Conservation (phyloP, 192 early-diverging fungal species). For the Coemansia sp. region DNA sequence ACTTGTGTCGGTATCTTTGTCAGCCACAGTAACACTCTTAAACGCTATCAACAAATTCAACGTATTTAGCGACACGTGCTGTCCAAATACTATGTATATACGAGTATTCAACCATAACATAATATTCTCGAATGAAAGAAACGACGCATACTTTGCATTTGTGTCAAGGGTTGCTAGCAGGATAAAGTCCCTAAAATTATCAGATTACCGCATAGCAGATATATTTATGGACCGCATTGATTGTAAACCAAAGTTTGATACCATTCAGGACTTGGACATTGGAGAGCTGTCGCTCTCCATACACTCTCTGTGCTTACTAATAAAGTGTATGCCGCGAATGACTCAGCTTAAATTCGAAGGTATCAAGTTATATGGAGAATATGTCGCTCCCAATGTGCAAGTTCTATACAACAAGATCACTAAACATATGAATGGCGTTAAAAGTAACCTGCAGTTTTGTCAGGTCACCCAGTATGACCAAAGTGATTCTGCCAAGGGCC, state of each 20-base stretch:
- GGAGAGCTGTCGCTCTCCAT: not conserved
- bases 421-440: not conserved
- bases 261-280: not conserved
- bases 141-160: not conserved
- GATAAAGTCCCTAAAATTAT: not conserved
- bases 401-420: not conserved
- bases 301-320: not conserved
- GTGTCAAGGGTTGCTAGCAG: not conserved
- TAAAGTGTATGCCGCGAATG: not conserved
- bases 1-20: not conserved
- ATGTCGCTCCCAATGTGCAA: not conserved
- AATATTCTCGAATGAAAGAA: not conserved
- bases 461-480: not conserved
- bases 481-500: not conserved
- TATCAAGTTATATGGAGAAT: not conserved
- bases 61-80: not conserved
- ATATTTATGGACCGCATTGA: not conserved
- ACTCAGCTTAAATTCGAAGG: not conserved
- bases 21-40: not conserved
- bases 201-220: not conserved
- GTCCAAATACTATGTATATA: not conserved
- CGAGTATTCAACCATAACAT: not conserved
- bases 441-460: not conserved
- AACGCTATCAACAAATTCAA: not conserved
- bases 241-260: not conserved